phyloP scores from a whole-genome alignment of 2,329 filamentous ascomycete genomes.

The Elsinoe ampelina region DNA sequence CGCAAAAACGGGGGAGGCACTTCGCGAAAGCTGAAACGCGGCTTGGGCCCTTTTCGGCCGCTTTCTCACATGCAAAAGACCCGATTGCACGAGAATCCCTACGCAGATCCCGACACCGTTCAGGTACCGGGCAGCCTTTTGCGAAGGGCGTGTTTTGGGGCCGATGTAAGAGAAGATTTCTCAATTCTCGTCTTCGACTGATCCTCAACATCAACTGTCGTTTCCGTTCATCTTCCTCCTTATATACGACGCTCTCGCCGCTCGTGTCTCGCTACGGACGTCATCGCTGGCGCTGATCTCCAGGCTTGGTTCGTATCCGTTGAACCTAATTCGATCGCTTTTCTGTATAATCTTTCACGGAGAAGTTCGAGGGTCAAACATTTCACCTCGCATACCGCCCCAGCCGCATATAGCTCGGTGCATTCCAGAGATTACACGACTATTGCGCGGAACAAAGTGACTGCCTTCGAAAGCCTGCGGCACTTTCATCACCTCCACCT shows the following conservation, averaged over 20 bases:
- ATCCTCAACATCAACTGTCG: not conserved
- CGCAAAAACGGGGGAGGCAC: not conserved
- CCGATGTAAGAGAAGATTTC: not conserved
- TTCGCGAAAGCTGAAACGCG: not conserved
- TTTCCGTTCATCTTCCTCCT: not conserved
- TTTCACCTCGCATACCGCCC: not conserved
- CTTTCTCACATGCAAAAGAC: not conserved
- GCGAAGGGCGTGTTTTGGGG: not conserved
- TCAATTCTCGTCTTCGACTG: not conserved
- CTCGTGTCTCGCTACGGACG: slow-evolving; percentile 3
- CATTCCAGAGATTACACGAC: not conserved
- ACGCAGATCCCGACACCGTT: slow-evolving; percentile 1
- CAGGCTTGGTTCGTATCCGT: slow-evolving; percentile 6
- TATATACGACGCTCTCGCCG: not conserved
- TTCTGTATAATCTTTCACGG: slow-evolving; percentile 7
- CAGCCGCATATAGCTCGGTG: not conserved
- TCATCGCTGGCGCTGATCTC: slow-evolving; percentile 6
- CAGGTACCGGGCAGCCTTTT: not conserved
- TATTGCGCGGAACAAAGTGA: not conserved
- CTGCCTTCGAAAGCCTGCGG: not conserved
- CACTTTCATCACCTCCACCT: not conserved
- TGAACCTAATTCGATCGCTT: slow-evolving; percentile 11
- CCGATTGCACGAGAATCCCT: not conserved
- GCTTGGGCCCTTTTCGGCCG: not conserved
- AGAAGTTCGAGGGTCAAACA: not conserved